A percentile compares a stretch with the other conserved stretches of the same genome.
These are phyloP conservation scores for Pythium dissimile DNA, from an alignment of 352 stramenopile species.

Conservation along the genomic window DNA sequence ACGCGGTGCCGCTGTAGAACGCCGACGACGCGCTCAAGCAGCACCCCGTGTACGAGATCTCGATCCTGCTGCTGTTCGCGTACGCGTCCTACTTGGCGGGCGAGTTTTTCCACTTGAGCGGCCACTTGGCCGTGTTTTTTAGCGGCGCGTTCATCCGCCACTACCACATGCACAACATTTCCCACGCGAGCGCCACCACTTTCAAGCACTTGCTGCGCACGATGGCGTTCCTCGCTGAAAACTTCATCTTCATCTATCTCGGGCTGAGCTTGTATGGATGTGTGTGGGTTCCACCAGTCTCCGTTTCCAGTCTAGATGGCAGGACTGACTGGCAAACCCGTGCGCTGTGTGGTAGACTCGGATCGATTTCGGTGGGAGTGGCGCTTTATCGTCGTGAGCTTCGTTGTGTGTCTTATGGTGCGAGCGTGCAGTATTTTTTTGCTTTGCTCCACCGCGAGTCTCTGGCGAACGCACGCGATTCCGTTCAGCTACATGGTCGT, in stretches of 20 bases:
- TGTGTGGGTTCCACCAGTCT: slow-evolving; percentile 8
- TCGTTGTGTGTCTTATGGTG: slow-evolving; percentile 27
- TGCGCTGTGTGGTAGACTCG: slow-evolving; percentile 20
- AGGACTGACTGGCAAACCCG: no score
- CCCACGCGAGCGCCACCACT: slow-evolving; percentile 22
- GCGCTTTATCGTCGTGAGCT: slow-evolving; percentile 29
- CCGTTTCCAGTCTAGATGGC: no score
- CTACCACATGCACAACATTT: slow-evolving; percentile 43
- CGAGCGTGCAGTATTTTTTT: slow-evolving; percentile 30
- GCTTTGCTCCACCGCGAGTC: slow-evolving; percentile 26
- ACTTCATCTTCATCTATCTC: slow-evolving; percentile 46
- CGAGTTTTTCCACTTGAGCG: slow-evolving; percentile 66
- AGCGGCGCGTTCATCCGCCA: slow-evolving; percentile 51
- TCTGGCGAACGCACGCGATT: slow-evolving; percentile 27
- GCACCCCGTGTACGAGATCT: slow-evolving; percentile 57
- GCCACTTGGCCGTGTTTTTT: slow-evolving; percentile 92
- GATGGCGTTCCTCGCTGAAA: slow-evolving; percentile 40
- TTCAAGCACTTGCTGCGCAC: slow-evolving; percentile 37
- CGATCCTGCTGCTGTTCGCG: slow-evolving; percentile 65
- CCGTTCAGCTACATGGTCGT: slow-evolving; percentile 33
- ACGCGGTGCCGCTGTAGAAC: slow-evolving; percentile 6
- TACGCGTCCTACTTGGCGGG: slow-evolving; percentile 73
- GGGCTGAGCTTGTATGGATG: slow-evolving; percentile 37
- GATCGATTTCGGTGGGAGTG: slow-evolving; percentile 37
- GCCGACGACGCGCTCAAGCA: slow-evolving; percentile 41